These are phyloP conservation scores for Penicillium sp. DNA, from an alignment of 2,329 filamentous ascomycete genomes.

Conservation along the genomic window DNA sequence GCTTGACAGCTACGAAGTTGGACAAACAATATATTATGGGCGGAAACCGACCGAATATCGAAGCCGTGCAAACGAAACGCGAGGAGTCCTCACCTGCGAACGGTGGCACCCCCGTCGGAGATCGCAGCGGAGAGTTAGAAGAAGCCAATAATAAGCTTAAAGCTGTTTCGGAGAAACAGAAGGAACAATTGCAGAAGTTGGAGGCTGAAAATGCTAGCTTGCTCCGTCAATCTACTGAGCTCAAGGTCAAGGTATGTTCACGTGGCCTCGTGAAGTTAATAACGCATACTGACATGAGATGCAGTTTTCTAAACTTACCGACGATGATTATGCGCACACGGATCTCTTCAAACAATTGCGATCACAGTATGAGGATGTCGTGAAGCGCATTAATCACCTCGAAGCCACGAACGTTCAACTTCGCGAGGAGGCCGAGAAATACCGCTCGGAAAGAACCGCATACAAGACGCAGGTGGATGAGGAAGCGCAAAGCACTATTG, in stretches of 20 bases:
- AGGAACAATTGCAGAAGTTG: conserved; percentile 79
- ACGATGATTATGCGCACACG: conserved; percentile 91
- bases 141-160: conserved; percentile 73
- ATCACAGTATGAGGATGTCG: conserved; percentile 84
- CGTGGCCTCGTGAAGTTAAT: not conserved
- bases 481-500: conserved; percentile 69
- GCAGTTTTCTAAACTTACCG: conserved; percentile 68
- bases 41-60: conserved; percentile 50
- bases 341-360: conserved; percentile 93
- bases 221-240: conserved; percentile 73
- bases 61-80: conserved; percentile 49
- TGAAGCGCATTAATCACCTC: conserved; percentile 85
- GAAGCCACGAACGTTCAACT: conserved; percentile 85
- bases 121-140: conserved; percentile 66
- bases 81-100: conserved; percentile 55
- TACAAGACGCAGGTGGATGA: conserved; percentile 79
- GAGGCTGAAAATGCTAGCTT: conserved; percentile 72
- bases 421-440: conserved; percentile 78
- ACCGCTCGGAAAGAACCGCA: conserved; percentile 78
- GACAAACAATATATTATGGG: conserved; percentile 83
- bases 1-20: conserved; percentile 83
- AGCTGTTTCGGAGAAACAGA: conserved; percentile 76
- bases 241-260: conserved; percentile 56
- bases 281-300: conserved; percentile 8
- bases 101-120: conserved; percentile 52